Evolutionary conservation across 441 rosid genomes (phyloP).

Genomic region (Hura crepitans): DNA sequence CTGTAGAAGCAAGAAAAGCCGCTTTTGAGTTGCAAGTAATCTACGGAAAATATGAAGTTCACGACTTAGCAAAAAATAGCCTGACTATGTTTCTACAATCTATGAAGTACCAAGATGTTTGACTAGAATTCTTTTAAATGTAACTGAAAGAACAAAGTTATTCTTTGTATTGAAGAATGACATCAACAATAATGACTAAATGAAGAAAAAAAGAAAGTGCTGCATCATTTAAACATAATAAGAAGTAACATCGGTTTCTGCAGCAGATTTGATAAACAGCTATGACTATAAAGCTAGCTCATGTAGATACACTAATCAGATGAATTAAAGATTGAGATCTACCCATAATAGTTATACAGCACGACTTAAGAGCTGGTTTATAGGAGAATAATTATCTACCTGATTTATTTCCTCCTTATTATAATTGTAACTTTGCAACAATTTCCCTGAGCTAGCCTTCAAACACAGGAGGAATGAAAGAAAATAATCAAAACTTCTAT

Average conservation of each 20-base stretch:
- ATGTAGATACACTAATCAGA: not conserved
- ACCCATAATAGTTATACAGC: not conserved
- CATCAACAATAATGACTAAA: not conserved
- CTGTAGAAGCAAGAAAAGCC: slow-evolving; percentile 71
- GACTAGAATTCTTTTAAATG: not conserved
- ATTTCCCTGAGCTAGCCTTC: slow-evolving; percentile 46
- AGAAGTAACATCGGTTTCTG: not conserved
- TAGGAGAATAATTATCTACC: slow-evolving; percentile 32
- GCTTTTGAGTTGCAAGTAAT: slow-evolving; percentile 64
- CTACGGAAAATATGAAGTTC: slow-evolving; percentile 34
- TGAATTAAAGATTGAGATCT: not conserved
- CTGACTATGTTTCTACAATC: not conserved
- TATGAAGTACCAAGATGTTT: not conserved
- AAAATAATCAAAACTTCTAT: not conserved
- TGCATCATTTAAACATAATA: not conserved
- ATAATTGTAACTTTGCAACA: slow-evolving; percentile 55
- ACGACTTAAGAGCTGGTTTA: not conserved
- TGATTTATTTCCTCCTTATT: slow-evolving; percentile 90
- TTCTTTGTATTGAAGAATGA: not conserved
- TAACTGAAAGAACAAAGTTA: not conserved
- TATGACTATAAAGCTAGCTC: not conserved
- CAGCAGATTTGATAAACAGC: not conserved
- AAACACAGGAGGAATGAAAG: slow-evolving; percentile 14
- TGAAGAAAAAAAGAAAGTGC: not conserved
- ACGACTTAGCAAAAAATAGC: not conserved